These are phyloP conservation scores for Trichoderma atroviride DNA, from an alignment of 2,329 filamentous ascomycete genomes.

Conservation along the genomic window DNA sequence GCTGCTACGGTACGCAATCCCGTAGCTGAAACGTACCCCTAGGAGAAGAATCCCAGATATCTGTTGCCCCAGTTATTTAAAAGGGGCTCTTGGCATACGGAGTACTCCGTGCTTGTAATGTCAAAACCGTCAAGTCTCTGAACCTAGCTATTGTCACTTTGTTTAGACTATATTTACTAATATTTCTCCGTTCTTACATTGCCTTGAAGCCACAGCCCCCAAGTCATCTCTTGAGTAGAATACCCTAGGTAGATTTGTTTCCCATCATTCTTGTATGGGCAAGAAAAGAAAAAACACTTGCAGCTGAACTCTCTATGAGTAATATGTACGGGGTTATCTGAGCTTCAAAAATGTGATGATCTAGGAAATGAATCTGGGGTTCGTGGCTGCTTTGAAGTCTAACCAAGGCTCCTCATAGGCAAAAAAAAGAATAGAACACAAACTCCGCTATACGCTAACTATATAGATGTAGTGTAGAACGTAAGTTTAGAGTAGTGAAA, in stretches of 20 bases:
- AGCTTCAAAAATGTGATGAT: too few species aligned
- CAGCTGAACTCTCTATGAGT: too few species aligned
- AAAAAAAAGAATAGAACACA: too few species aligned
- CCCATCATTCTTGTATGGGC: neutral
- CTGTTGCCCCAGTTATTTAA: neutral
- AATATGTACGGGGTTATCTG: neutral
- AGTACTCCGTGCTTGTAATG: neutral
- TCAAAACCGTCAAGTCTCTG: neutral
- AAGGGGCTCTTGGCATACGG: neutral
- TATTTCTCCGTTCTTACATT: neutral
- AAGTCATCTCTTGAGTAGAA: neutral
- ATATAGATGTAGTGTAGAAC: too few species aligned
- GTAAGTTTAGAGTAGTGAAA: too few species aligned
- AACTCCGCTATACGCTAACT: neutral
- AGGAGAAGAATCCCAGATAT: neutral
- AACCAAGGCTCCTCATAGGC: too few species aligned
- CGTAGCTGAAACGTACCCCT: slow-evolving; percentile 10
- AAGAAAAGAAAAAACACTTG: neutral
- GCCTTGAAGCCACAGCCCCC: neutral
- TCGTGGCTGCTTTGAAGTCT: too few species aligned
- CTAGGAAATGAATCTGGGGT: too few species aligned
- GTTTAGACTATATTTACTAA: neutral
- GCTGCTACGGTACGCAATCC: neutral
- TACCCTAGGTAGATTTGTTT: neutral
- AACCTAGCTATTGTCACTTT: neutral